A percentile compares a stretch with the other conserved stretches of the same genome.
Evolutionary conservation across 768 basidiomycete species (phyloP).

Genomic region (Phaffia australis): DNA sequence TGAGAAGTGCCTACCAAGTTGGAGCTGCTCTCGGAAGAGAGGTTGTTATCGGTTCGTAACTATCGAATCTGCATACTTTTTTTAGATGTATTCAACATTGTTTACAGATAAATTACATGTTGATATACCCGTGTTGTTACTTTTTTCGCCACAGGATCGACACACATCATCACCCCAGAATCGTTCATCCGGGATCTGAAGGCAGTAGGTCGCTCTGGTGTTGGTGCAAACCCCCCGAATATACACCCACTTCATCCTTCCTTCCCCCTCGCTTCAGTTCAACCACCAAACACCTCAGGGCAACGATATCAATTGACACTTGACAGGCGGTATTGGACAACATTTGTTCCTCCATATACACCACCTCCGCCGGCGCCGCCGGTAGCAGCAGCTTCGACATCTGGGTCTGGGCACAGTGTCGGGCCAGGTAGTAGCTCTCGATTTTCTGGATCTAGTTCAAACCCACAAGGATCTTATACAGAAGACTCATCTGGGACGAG

Average conservation of each 20-base stretch:
- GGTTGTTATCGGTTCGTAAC: slow-evolving; percentile 66
- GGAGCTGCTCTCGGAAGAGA: slow-evolving; percentile 69
- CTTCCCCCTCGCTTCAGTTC: slow-evolving; percentile 29
- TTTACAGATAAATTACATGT: neutral
- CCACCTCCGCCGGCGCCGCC: slow-evolving; percentile 28
- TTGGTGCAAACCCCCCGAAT: slow-evolving; percentile 47
- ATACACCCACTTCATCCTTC: slow-evolving; percentile 34
- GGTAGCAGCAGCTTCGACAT: slow-evolving; percentile 17
- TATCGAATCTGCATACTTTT: neutral
- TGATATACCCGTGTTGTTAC: neutral
- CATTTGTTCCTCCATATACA: slow-evolving; percentile 36
- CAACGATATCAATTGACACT: slow-evolving; percentile 32
- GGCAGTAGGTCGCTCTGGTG: slow-evolving; percentile 73
- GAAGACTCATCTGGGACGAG: neutral
- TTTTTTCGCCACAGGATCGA: slow-evolving; percentile 56
- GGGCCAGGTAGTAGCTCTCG: too few species aligned
- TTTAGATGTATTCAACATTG: too few species aligned
- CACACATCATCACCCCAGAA: slow-evolving; percentile 71
- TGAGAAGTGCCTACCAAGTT: slow-evolving; percentile 73
- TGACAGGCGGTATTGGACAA: slow-evolving; percentile 36
- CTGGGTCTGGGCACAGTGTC: neutral
- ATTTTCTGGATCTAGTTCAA: neutral
- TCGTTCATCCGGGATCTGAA: slow-evolving; percentile 78
- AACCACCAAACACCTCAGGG: slow-evolving; percentile 15
- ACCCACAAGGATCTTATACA: neutral